Evolutionary conservation across 225 moss, liverwort and hornwort species (phyloP), one percentile per base, ranked within the genome.

Genomic region (Pseudoscleropodium purum): DNA sequence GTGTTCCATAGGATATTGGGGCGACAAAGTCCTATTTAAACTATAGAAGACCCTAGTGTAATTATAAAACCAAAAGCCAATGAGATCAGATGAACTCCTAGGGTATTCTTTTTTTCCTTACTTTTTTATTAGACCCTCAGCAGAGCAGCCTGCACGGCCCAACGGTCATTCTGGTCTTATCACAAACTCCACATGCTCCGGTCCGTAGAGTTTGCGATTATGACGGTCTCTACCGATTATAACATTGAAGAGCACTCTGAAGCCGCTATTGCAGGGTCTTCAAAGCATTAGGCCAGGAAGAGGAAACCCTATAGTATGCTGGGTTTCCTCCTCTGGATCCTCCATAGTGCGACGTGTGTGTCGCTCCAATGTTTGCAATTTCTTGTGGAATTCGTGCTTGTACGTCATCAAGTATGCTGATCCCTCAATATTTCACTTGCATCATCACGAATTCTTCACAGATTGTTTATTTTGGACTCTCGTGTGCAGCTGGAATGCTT

Each of bases 401-500:
- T 74, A 91, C 51, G 60, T 87, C 13, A 56, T 84, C 36, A 18
- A 65, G 62, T 84, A 45, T 75, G 75, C 68, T 75, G 24, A 61
- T 87, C 56, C 79, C 66, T 60, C 8, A 30, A 37, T 31, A 33
- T 18, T 34, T 88, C 25, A 51, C 13, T 82, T 30, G 17, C 64
- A 75, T 61, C 75, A 64, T 67, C 8, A 47, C 31, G 30, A 84
- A 63, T 30, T 79, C n/a, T 39, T 90, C 15, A 62, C 25, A 45
- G n/a, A 43, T 31, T 59, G 51, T 72, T 81, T 85, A 69, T 73
- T 72, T 57, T 54, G 69, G 45, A 76, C 69, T 80, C 37, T 16
- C 11, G 39, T 87, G 79, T 91, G 90, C 94, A 98, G 96, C 91
- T 99, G 78, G 97, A 99, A 87, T 99, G 99, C 78, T 64, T 96